Conservation (phyloP, 345 rosid genomes). For the Boechera stricta region DNA sequence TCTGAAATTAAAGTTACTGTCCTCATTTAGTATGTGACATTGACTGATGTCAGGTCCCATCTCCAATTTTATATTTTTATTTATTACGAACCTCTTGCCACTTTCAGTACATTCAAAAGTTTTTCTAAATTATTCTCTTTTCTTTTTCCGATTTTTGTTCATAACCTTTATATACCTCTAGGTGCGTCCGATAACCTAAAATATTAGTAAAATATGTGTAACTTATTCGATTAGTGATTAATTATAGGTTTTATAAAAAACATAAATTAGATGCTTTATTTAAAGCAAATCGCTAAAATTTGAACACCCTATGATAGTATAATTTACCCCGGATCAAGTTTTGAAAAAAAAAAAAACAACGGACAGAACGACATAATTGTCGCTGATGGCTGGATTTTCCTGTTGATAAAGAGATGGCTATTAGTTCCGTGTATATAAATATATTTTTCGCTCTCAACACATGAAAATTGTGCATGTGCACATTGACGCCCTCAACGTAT, state of each 20-base stretch:
- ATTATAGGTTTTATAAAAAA: background rate
- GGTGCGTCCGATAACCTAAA: conserved; percentile 10
- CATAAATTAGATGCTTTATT: background rate
- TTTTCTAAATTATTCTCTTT: background rate
- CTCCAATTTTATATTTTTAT: conserved; percentile 28
- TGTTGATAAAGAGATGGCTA: background rate
- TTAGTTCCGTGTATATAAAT: background rate
- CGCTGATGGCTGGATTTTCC: conserved; percentile 12
- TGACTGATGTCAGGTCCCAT: conserved; percentile 42
- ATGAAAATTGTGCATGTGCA: conserved; percentile 42
- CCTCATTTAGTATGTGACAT: conserved; percentile 41
- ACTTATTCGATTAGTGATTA: background rate
- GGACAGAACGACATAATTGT: conserved; percentile 13
- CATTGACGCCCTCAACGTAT: conserved; percentile 26
- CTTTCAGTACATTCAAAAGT: conserved; percentile 28
- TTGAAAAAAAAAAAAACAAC: background rate
- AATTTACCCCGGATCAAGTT: background rate
- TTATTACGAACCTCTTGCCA: conserved; percentile 28
- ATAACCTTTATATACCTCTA: background rate
- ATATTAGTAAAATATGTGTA: background rate
- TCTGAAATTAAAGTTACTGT: conserved; percentile 37
- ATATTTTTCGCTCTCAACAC: conserved; percentile 6
- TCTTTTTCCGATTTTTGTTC: background rate
- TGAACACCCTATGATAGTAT: background rate
- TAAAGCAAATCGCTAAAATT: background rate